Evolutionary conservation across 2,329 filamentous ascomycete genomes (phyloP).

Genomic region (Alternaria conjuncta): DNA sequence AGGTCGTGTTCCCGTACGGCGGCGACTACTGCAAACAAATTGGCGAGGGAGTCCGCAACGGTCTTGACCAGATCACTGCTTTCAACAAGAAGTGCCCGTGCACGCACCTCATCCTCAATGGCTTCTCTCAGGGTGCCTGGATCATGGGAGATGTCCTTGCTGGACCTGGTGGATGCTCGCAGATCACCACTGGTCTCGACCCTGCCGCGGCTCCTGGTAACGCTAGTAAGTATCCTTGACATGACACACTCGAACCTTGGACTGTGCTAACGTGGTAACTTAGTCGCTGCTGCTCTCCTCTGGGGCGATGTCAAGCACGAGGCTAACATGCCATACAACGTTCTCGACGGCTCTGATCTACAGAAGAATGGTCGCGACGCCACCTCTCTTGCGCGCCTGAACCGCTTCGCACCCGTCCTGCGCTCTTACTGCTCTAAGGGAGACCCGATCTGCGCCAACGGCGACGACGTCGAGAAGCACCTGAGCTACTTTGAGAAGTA

Average conservation of each 20-base stretch:
- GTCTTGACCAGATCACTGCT: constrained; percentile 54
- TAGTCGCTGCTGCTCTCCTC: constrained; percentile 34
- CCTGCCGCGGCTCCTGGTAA: constrained; percentile 27
- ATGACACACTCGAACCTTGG: constrained; percentile 18
- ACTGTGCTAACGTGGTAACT: constrained; percentile 25
- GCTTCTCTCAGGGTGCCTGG: constrained; percentile 66
- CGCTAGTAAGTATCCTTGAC: constrained; percentile 30
- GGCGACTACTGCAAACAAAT: constrained; percentile 28
- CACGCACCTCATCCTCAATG: constrained; percentile 63
- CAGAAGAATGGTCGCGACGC: constrained; percentile 21
- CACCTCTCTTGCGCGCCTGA: constrained; percentile 23
- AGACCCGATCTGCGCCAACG: constrained; percentile 70
- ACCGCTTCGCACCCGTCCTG: constrained; percentile 55
- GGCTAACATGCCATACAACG: constrained; percentile 33
- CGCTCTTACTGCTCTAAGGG: constrained; percentile 67
- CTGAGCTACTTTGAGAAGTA: constrained; percentile 60
- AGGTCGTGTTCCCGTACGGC: constrained; percentile 23
- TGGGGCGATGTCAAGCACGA: constrained; percentile 31
- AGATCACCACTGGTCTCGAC: constrained; percentile 26
- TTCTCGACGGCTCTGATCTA: constrained; percentile 24
- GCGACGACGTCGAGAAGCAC: constrained; percentile 63
- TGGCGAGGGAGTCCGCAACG: constrained; percentile 27
- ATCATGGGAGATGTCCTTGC: constrained; percentile 66
- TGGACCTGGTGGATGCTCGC: constrained; percentile 46
- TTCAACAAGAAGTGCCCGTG: constrained; percentile 62